Conservation (phyloP, 2,329 filamentous ascomycete genomes). For the Colletotrichum destructivum region DNA sequence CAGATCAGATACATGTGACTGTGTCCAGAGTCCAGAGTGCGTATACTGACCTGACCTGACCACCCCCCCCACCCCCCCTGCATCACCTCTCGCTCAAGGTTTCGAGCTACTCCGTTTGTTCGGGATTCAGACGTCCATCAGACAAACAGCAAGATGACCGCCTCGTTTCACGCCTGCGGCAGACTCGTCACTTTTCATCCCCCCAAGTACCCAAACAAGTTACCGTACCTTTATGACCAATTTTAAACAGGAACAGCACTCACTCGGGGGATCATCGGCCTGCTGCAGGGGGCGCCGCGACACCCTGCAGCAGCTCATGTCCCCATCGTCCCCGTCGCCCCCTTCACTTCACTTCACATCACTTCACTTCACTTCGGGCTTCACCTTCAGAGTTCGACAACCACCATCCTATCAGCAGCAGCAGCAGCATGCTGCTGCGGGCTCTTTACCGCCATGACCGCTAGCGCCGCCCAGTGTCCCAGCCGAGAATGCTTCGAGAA, state of each 20-base stretch:
- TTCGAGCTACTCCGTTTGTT: conserved; percentile 15
- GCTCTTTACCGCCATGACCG: neutral
- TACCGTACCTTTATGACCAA: neutral
- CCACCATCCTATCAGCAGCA: neutral
- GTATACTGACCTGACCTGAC: too few relatives aligned
- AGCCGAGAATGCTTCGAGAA: conserved; percentile 34
- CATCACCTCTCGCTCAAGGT: conserved; percentile 16
- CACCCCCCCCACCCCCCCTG: neutral
- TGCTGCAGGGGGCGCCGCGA: conserved; percentile 34
- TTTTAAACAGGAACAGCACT: conserved; percentile 1
- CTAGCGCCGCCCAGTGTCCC: neutral
- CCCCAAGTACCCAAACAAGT: neutral
- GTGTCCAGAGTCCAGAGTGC: too few relatives aligned
- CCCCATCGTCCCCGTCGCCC: conserved; percentile 3
- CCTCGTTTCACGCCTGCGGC: conserved; percentile 39
- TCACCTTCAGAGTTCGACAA: neutral
- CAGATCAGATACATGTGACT: too few relatives aligned
- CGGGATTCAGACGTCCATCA: conserved; percentile 26
- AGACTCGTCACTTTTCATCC: conserved; percentile 30
- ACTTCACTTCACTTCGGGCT: too few relatives aligned
- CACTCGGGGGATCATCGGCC: conserved; percentile 12
- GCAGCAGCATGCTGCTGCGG: neutral
- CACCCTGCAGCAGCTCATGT: conserved; percentile 24
- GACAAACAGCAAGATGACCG: conserved; percentile 28
- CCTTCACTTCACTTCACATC: too few relatives aligned